Evolutionary conservation across 2,329 filamentous ascomycete genomes (phyloP), one percentile per base, ranked within the genome.

Genomic region (Diaporthe sp.): DNA sequence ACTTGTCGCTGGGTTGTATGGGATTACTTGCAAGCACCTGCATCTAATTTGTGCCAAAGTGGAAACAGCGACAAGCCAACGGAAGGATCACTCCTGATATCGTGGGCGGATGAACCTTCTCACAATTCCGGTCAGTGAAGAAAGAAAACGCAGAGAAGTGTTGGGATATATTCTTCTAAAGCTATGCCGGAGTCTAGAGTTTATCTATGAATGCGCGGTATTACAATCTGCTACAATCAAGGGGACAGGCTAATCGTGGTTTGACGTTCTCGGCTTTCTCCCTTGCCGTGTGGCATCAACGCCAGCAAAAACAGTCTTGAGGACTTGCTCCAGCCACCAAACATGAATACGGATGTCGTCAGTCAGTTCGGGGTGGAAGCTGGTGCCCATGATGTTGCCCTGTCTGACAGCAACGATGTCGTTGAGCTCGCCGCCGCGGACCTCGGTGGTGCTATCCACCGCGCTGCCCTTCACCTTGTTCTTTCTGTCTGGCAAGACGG

Each of bases 321-420:
- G 79, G 42, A 95, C 93, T 83, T 96, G 91, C 78, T 89, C 86
- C 81, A 99, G 81, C 97, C 97, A 99, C 97, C 97, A 98, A 6
- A 91, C 88, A 83, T 99, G 97, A 80, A 98, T 97, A 72, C 97
- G 90, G 73, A 92, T 87, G 84, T 99, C 97, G 10, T 92, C 90
- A 0, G 96, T 98, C 82, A 99, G 83, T 83, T 99, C 97, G 0
- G 97, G 97, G 79, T 98, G 97, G 81, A 98, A 99, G 80, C 96
- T 98, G 4, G 94, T 98, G 5, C 95, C 97, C 79, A 98, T 93
- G 0, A 98, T 93, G 83, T 98, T 98, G 0, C 93, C 94, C 84
- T 98, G 96, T 77, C 90, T 89, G 44, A 98, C 94, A 0, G 96
- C 96, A 68, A 98, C 92, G 69, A 98, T 96, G 78, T 97, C 94